These are phyloP conservation scores for Eutrema heterophyllum DNA, from an alignment of 345 rosid genomes.

Conservation along the genomic window DNA sequence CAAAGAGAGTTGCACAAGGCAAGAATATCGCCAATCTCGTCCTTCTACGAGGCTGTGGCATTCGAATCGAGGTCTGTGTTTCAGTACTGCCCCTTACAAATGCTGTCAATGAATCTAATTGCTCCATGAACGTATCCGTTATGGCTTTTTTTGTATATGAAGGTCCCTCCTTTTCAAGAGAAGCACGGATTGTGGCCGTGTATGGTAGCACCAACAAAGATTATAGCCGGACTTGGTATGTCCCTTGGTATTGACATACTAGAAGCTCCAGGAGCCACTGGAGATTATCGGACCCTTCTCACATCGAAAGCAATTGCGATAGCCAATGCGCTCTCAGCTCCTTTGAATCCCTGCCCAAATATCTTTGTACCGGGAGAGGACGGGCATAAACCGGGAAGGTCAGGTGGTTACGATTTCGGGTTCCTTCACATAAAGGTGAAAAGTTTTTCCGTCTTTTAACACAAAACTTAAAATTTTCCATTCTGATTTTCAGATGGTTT, in stretches of 20 bases:
- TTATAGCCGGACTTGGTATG: slow-evolving; percentile 89
- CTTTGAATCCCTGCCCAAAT: slow-evolving; percentile 48
- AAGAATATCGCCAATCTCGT: slow-evolving; percentile 84
- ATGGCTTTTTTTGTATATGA: not conserved
- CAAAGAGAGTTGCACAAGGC: slow-evolving; percentile 65
- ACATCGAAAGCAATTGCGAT: slow-evolving; percentile 80
- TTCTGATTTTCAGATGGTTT: not conserved
- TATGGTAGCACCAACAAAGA: slow-evolving; percentile 99
- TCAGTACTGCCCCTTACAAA: not conserved
- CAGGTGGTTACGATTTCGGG: slow-evolving; percentile 87
- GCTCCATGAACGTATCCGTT: not conserved
- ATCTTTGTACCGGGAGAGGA: slow-evolving; percentile 90
- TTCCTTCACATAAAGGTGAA: slow-evolving; percentile 92
- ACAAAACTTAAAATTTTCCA: not conserved
- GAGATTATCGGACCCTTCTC: slow-evolving; percentile 84
- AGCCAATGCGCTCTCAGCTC: slow-evolving; percentile 81
- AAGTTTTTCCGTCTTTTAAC: not conserved
- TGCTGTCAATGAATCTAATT: not conserved
- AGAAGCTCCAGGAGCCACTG: slow-evolving; percentile 94
- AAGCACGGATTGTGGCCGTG: slow-evolving; percentile 89
- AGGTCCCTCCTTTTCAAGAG: slow-evolving; percentile 73
- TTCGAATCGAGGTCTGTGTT: slow-evolving; percentile 76
- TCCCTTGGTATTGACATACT: slow-evolving; percentile 88
- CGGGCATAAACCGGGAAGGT: slow-evolving; percentile 61
- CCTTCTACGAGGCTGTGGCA: slow-evolving; percentile 92